Conservation (phyloP, 2,329 filamentous ascomycete genomes). For the Trichoderma sp. region DNA sequence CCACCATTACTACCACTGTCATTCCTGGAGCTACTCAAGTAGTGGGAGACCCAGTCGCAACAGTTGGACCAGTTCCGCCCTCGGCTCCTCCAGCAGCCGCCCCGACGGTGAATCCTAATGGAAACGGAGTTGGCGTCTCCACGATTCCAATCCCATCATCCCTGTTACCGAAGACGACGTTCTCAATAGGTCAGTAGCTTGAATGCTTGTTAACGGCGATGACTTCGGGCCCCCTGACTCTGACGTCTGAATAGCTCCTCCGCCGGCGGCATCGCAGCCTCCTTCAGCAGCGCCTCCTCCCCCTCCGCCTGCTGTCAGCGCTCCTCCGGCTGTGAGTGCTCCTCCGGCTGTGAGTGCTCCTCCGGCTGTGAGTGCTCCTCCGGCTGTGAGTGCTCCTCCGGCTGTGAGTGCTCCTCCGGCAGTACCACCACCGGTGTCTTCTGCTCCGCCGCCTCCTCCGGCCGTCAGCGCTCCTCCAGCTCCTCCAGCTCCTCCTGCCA, state of each 20-base stretch:
- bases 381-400: neutral
- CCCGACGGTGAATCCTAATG: constrained; percentile 27
- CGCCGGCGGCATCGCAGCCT: constrained; percentile 5
- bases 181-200: constrained; percentile 19
- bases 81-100: neutral
- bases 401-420: neutral
- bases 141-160: constrained; percentile 35
- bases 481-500: no score
- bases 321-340: constrained; percentile 13
- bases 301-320: constrained; percentile 16
- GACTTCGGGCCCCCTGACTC: neutral
- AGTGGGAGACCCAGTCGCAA: neutral
- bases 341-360: constrained; percentile 17
- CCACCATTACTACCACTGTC: constrained; percentile 7
- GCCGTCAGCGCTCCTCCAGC: no score
- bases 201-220: neutral
- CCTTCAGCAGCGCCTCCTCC: constrained; percentile 7
- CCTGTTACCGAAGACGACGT: constrained; percentile 36
- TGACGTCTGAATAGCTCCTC: constrained; percentile 3
- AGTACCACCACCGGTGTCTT: neutral
- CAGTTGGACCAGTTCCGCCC: neutral
- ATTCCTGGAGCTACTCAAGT: constrained; percentile 11
- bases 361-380: neutral
- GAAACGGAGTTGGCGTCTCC: constrained; percentile 36
- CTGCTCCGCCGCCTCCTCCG: neutral